Base-by-base conservation (phyloP, 495 filamentous ascomycete species). In the Neurospora tetrasperma region DNA sequence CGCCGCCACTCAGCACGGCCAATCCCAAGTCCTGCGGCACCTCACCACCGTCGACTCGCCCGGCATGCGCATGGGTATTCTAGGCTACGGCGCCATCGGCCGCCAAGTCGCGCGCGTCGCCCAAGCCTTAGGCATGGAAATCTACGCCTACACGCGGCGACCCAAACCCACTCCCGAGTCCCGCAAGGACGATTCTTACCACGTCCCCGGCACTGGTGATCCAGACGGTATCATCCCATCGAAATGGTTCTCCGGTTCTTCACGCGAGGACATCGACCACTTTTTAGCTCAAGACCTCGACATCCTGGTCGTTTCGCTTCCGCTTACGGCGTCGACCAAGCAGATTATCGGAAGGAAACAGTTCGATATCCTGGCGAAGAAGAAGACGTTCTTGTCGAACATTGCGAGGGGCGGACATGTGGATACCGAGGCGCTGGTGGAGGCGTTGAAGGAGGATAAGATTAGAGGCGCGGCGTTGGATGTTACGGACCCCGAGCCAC, bases 401-500 rank as follows among this genome's bases (percentile, higher is more conserved):
- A 92, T 97, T 70, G 87, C 90, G 0, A 86, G 94, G 0, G 94
- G 94, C 0, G 83, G 84, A 16, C 88, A 94, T 42, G 82, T 97
- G 59, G 85, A 93, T 69, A 89, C 92, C 68, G 85, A 88, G 16
- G 92, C 88, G 5, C 77, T 97, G 39, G 83, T 95, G 14, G 82
- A 81, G 0, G 89, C 93, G 4, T 80, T 93, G 14, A 84, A 90
- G 72, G 78, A 81, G 7, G 86, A 81, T 2, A 85, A 83, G 20
- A 80, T 97, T 69, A 84, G 88, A 39, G 93, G 92, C 27, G 88
- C 93, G 11, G 92, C 92, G 62, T 79, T 97, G 48, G 94, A 97
- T 82, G 94, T 97, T 0, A 92, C 93, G 43, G 93, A 96, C 71
- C 93, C 93, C 1, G 94, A 97, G 77, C 94, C 94, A 0, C 78